Evolutionary conservation across 306 rosid species (phyloP), one percentile per base, ranked within the genome.

Genomic region (Prunus fruticosa): DNA sequence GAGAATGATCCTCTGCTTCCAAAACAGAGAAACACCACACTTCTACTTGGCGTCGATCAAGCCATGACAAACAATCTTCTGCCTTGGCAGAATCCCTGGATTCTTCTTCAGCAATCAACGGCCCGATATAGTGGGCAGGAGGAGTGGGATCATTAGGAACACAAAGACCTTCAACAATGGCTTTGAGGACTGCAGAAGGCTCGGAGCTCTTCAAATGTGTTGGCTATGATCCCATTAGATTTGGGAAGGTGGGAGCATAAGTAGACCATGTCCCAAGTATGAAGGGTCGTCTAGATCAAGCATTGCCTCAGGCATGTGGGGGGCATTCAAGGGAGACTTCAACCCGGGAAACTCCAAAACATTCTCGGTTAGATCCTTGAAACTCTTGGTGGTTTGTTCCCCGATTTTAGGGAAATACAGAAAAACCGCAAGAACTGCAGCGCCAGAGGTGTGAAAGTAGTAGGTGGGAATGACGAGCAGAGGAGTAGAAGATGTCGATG

Each of bases 161-260:
- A 43, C 73, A 77, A 1, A 45, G 32, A 3, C 85, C 82, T 23
- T 68, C 63, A 2, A 57, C 51, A 4, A 78, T 4, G 13, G 67
- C 81, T 20, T 77, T 19, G 19, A 63, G 32, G 1, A 67, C 18
- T 0, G 80, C n/a, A 15, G 38, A 46, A 3, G 82, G 73, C 54
- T 82, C 86, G 11, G 11, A 82, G 72, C 11, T 50, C 80, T n/a
- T 82, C 77, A 27, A 82, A 82, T 0, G 82, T 74, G 64, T 82
- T 82, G 51, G 0, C 69, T 4, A 82, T 22, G 27, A 82, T 82
- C 15, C 82, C 82, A 19, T 13, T 38, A 1, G 80, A 25, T 53
- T 30, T 53, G 0, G 82, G 15, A 4, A 82, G 41, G 8, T 54
- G 16, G 8, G 54, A 25, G 22, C 63, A 61, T 41, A 68, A 78